A percentile compares a stretch with the other conserved stretches of the same genome.
Conservation (phyloP, 805 yeast species). For the Isabelozyma pseudorhagii region DNA sequence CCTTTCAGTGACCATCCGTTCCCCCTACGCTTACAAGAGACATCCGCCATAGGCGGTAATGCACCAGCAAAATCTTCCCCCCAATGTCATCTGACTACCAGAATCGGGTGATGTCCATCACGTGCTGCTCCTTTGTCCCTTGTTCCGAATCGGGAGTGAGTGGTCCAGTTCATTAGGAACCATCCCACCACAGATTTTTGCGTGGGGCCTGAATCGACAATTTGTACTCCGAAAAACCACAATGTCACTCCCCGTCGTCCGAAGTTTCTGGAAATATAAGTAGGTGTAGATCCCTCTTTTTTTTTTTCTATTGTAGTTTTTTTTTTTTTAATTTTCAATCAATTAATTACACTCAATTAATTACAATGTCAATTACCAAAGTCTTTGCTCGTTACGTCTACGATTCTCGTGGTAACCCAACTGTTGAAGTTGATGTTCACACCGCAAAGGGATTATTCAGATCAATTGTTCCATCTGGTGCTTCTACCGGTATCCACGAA, state of each 20-base stretch:
- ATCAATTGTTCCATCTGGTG: slow-evolving; percentile 20
- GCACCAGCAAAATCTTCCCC: neutral
- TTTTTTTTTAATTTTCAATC: neutral
- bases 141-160: slow-evolving; percentile 18
- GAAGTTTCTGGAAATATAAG: neutral
- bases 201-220: no score
- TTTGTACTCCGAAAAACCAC: no score
- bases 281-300: neutral
- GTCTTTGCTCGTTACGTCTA: slow-evolving; percentile 15
- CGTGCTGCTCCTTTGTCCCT: no score
- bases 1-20: no score
- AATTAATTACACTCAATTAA: neutral
- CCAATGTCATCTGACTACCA: slow-evolving; percentile 1
- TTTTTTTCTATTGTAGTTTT: slow-evolving; percentile 1
- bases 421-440: slow-evolving; percentile 18
- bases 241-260: neutral
- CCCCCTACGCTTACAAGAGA: no score
- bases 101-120: slow-evolving; percentile 7
- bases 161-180: slow-evolving; percentile 13
- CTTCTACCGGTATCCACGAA: slow-evolving; percentile 19
- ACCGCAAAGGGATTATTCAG: slow-evolving; percentile 16
- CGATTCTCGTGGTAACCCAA: slow-evolving; percentile 23
- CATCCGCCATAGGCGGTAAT: no score
- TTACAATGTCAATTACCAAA: slow-evolving; percentile 11
- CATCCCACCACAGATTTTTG: no score